Evolutionary conservation across 305 asterid genomes (phyloP).

Genomic region (Rubia occidens): DNA sequence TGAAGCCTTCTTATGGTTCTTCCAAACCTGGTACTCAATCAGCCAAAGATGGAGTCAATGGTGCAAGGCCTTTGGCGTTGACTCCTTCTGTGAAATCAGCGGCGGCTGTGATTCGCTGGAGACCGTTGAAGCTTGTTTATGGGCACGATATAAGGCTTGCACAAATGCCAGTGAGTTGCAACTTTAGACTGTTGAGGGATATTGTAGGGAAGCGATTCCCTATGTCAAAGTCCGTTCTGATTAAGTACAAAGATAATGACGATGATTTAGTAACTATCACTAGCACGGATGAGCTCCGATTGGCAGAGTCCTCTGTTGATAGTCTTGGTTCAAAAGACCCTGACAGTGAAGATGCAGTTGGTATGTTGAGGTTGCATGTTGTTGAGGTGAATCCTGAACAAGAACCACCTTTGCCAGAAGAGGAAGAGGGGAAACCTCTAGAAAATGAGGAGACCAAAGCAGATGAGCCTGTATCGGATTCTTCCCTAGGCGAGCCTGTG

Average conservation of each 20-base stretch:
- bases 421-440: slow-evolving; percentile 57
- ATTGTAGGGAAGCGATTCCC: slow-evolving; percentile 63
- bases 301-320: slow-evolving; percentile 65
- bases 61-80: slow-evolving; percentile 19
- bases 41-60: slow-evolving; percentile 38
- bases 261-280: slow-evolving; percentile 87
- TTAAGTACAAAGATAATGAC: slow-evolving; percentile 76
- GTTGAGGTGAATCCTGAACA: slow-evolving; percentile 96
- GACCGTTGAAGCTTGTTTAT: slow-evolving; percentile 81
- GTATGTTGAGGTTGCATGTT: slow-evolving; percentile 65
- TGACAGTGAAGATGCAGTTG: slow-evolving; percentile 42
- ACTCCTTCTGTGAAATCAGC: slow-evolving; percentile 20
- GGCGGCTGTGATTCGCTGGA: slow-evolving; percentile 32
- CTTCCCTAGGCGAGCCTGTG: slow-evolving; percentile 41
- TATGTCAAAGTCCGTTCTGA: slow-evolving; percentile 67
- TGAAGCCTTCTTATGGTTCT: slow-evolving; percentile 64
- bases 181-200: slow-evolving; percentile 61
- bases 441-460: slow-evolving; percentile 38
- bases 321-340: slow-evolving; percentile 32
- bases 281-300: slow-evolving; percentile 58
- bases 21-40: slow-evolving; percentile 28
- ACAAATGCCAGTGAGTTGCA: slow-evolving; percentile 72
- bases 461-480: slow-evolving; percentile 42
- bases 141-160: slow-evolving; percentile 93
- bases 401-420: slow-evolving; percentile 68